These are phyloP conservation scores for Globisporangium paddicum DNA, from an alignment of 352 stramenopile genomes.

Conservation along the genomic window DNA sequence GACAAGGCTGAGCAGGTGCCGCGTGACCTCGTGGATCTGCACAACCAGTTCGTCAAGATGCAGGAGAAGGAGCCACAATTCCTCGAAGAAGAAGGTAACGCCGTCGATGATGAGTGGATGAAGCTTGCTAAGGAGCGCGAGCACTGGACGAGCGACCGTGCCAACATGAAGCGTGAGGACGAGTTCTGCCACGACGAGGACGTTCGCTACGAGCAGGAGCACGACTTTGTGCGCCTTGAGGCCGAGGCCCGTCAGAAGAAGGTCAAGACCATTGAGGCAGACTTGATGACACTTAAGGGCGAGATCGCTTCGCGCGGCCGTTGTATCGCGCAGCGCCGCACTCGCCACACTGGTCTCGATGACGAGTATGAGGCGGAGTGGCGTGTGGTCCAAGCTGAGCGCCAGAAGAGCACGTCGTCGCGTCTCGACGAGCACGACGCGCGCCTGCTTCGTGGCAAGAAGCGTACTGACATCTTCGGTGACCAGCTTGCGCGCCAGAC, in stretches of 20 bases:
- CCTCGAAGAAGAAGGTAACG: conserved; percentile 78
- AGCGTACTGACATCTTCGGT: conserved; percentile 77
- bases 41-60: conserved; percentile 78
- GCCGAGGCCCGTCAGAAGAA: conserved; percentile 78
- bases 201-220: conserved; percentile 78
- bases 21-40: conserved; percentile 65
- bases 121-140: conserved; percentile 87
- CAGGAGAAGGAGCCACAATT: conserved; percentile 75
- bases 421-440: conserved; percentile 65
- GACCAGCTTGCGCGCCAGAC: conserved; percentile 77
- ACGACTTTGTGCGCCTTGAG: conserved; percentile 76
- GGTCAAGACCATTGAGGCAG: conserved; percentile 74
- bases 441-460: conserved; percentile 73
- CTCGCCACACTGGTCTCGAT: conserved; percentile 68
- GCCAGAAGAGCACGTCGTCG: conserved; percentile 52
- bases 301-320: conserved; percentile 69
- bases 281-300: conserved; percentile 71
- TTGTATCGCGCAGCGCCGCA: conserved; percentile 69
- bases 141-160: conserved; percentile 83
- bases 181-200: conserved; percentile 86
- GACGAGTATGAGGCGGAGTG: conserved; percentile 85
- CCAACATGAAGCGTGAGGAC: conserved; percentile 88
- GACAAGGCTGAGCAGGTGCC: conserved; percentile 46
- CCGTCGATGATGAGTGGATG: conserved; percentile 86
- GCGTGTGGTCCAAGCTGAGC: conserved; percentile 63